Evolutionary conservation across 352 stramenopile genomes (phyloP).

Genomic region (Aphanomyces invadans): DNA sequence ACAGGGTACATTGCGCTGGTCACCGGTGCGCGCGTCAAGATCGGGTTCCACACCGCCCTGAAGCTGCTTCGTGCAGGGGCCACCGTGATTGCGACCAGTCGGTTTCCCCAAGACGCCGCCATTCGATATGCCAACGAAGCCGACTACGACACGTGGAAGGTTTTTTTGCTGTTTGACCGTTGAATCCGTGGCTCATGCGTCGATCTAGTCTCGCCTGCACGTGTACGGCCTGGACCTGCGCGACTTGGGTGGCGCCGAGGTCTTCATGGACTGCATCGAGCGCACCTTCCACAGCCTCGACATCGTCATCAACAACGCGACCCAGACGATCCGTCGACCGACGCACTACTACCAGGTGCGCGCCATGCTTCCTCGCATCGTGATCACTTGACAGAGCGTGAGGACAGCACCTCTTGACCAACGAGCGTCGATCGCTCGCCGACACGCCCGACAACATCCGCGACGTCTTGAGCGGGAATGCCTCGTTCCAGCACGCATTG

Average conservation of each 20-base stretch:
- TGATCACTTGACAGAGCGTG: neutral
- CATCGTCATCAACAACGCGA: slow-evolving; percentile 95
- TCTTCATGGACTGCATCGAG: slow-evolving; percentile 87
- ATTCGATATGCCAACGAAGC: slow-evolving; percentile 76
- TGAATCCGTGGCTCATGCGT: slow-evolving; percentile 25
- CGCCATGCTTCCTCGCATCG: neutral
- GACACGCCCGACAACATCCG: slow-evolving; percentile 41
- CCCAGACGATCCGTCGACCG: slow-evolving; percentile 92
- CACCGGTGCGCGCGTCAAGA: slow-evolving; percentile 92
- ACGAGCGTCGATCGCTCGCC: slow-evolving; percentile 47
- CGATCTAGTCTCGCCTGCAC: slow-evolving; percentile 68
- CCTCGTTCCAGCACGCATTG: slow-evolving; percentile 33
- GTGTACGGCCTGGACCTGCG: slow-evolving; percentile 93
- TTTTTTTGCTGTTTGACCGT: neutral
- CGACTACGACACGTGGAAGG: slow-evolving; percentile 66
- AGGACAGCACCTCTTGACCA: slow-evolving; percentile 60
- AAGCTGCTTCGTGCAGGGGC: slow-evolving; percentile 86
- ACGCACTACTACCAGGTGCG: slow-evolving; percentile 85
- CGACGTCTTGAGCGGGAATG: slow-evolving; percentile 46
- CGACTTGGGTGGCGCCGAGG: slow-evolving; percentile 89
- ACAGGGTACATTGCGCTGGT: slow-evolving; percentile 78
- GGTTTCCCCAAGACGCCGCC: slow-evolving; percentile 90
- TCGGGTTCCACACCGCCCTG: slow-evolving; percentile 90
- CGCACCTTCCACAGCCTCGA: slow-evolving; percentile 68
- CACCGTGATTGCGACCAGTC: slow-evolving; percentile 86